These are phyloP conservation scores for Funneliformis geosporum DNA, from an alignment of 192 early-diverging fungal species.

Conservation along the genomic window DNA sequence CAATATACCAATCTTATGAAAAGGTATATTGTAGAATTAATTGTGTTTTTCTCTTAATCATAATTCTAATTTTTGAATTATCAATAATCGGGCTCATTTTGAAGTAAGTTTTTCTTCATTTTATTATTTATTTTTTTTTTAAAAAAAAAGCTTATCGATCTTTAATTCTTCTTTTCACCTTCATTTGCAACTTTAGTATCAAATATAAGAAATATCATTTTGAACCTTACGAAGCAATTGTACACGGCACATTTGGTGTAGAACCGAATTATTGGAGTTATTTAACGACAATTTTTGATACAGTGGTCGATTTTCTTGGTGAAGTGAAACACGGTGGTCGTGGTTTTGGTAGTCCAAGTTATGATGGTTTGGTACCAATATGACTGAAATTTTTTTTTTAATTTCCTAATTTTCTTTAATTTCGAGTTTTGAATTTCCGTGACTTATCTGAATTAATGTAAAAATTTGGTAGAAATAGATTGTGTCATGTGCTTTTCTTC, in stretches of 20 bases:
- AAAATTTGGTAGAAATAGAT: too few relatives aligned
- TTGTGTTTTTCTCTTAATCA: not conserved
- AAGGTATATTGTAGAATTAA: conserved; percentile 1
- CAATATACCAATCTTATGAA: not conserved
- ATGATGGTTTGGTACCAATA: conserved; percentile 30
- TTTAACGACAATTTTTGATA: not conserved
- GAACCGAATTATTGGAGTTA: not conserved
- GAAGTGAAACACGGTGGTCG: conserved; percentile 27
- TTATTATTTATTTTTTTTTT: too few relatives aligned
- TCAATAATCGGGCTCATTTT: conserved; percentile 6
- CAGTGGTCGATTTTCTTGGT: conserved; percentile 17
- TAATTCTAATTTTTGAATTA: not conserved
- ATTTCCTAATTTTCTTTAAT: too few relatives aligned
- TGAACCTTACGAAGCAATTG: conserved; percentile 27
- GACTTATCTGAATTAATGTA: too few relatives aligned
- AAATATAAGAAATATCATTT: not conserved
- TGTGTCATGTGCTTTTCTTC: too few relatives aligned
- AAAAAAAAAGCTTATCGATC: not conserved
- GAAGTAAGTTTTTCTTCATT: conserved; percentile 1
- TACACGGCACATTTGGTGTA: conserved; percentile 26
- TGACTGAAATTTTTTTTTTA: not conserved
- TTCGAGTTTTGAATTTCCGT: too few relatives aligned
- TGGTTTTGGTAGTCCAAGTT: conserved; percentile 19
- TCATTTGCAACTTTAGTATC: not conserved
- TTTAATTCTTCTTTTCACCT: not conserved